Evolutionary conservation across 768 basidiomycete species (phyloP), one percentile per base, ranked within the genome.

Genomic region (Tylopilus sp.): DNA sequence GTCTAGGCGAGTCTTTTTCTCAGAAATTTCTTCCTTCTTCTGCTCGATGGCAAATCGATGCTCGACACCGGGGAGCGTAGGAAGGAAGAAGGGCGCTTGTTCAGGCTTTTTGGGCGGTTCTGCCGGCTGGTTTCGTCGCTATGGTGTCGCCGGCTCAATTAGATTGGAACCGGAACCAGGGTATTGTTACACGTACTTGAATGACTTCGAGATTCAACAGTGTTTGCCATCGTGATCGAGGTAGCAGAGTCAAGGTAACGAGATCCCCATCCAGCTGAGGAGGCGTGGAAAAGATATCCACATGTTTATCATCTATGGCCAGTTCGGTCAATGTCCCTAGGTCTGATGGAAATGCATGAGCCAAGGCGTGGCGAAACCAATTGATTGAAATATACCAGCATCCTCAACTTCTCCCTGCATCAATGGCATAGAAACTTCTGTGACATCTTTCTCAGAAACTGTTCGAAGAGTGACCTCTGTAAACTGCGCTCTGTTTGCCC

Each of bases 401-500:
- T 94, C 93, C 62, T 92, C 92, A 8, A 78, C 78, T 9, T 79
- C 72, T 6, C 87, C 94, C 65, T 93, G 91, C 72, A 97, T 84
- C 0, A 87, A 87, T 7, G 97, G 96, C 50, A 98, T 74, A 1
- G 78, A 67, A 12, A 86, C 80, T 33, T 88, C 85, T 9, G 75
- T 72, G 8, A 93, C 72, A 52, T 90, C 86, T 30, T 86, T 83
- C 52, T 96, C 91, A 9, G 76, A 71, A n/a, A 98, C 80, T 48
- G 83, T 84, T 51, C 85, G 83, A 69, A 95, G 83, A 3, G 92
- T 77, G 17, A 97, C 80, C 54, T 96, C 89, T 1, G 86, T 71
- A 67, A 94, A 98, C 66, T 98, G 97, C 11, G 95, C 93, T 45
- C 93, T 85, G 70, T 99, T 98, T 13, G 95, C 92, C 94, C 97